Evolutionary conservation across 192 early-diverging fungal genomes (phyloP).

Genomic region (Coemansia sp.): DNA sequence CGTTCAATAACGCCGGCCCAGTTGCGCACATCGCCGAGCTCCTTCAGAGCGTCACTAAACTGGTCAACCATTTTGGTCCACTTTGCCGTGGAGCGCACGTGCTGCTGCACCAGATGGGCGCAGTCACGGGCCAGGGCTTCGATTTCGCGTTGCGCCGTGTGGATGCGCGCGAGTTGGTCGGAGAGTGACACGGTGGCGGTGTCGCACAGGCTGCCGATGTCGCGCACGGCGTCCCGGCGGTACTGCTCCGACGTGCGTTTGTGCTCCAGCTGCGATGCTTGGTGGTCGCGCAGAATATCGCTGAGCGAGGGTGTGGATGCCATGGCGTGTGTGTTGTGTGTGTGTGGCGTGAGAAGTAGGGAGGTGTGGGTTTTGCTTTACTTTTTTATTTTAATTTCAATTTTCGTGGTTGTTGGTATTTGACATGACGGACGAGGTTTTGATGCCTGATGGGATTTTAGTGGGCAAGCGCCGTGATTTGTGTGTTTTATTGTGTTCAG

Average conservation of each 20-base stretch:
- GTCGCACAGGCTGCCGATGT: conserved; percentile 46
- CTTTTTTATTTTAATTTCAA: no score
- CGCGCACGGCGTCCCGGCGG: conserved; percentile 30
- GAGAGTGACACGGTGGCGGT: conserved; percentile 37
- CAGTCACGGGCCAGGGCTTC: conserved; percentile 40
- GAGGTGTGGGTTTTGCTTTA: no score
- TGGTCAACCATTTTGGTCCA: conserved; percentile 75
- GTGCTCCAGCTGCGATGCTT: conserved; percentile 25
- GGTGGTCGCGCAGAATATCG: conserved; percentile 48
- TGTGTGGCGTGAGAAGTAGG: background rate
- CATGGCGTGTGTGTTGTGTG: no score
- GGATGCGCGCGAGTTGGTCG: conserved; percentile 19
- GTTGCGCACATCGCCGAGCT: conserved; percentile 83
- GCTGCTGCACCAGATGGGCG: conserved; percentile 38
- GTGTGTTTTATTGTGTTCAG: no score
- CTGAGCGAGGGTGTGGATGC: conserved; percentile 9
- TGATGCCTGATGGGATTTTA: no score
- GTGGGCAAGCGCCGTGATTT: no score
- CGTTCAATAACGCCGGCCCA: conserved; percentile 82
- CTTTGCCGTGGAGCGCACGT: conserved; percentile 57
- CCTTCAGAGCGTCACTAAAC: conserved; percentile 78
- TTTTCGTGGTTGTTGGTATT: no score
- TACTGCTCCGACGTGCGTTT: conserved; percentile 34
- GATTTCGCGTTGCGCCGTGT: conserved; percentile 43
- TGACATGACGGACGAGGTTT: no score